Conservation (phyloP, 2,329 filamentous ascomycete genomes). For the Cercospora sesami region DNA sequence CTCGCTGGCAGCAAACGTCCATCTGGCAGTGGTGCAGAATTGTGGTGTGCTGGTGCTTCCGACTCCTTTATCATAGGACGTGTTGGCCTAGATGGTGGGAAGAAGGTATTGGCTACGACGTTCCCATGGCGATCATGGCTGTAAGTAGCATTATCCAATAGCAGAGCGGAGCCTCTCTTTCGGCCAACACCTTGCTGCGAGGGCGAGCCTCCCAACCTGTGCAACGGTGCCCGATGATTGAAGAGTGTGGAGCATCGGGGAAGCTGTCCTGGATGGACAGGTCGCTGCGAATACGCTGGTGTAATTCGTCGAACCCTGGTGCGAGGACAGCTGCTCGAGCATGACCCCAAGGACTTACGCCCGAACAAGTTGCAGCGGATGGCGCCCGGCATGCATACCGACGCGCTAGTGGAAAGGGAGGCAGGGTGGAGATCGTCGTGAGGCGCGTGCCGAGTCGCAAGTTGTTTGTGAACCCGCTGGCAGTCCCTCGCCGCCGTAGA, state of each 20-base stretch:
- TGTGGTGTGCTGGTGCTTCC: neutral
- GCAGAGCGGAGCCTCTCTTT: neutral
- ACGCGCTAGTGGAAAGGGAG: conserved; percentile 6
- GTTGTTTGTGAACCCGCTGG: conserved; percentile 9
- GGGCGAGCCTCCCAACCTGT: neutral
- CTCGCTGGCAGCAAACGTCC: conserved; percentile 1
- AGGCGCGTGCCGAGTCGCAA: conserved; percentile 3
- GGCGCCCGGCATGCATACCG: conserved; percentile 4
- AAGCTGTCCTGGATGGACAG: neutral
- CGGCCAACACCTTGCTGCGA: neutral
- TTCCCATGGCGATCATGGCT: neutral
- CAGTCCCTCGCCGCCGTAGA: neutral
- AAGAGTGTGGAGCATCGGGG: neutral
- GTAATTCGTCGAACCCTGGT: neutral
- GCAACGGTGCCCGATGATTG: neutral
- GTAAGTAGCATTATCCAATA: neutral
- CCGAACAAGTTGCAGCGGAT: neutral
- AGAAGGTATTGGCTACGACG: conserved; percentile 1
- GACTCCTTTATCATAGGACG: neutral
- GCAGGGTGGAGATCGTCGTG: conserved; percentile 8
- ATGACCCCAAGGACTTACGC: neutral
- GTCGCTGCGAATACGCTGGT: neutral
- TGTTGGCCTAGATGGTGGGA: neutral
- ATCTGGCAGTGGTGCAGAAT: neutral
- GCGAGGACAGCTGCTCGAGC: neutral